A percentile compares a stretch with the other conserved stretches of the same genome.
Evolutionary conservation across 176 grass and related monocot species (phyloP).

Genomic region (Aegilops umbellulata): DNA sequence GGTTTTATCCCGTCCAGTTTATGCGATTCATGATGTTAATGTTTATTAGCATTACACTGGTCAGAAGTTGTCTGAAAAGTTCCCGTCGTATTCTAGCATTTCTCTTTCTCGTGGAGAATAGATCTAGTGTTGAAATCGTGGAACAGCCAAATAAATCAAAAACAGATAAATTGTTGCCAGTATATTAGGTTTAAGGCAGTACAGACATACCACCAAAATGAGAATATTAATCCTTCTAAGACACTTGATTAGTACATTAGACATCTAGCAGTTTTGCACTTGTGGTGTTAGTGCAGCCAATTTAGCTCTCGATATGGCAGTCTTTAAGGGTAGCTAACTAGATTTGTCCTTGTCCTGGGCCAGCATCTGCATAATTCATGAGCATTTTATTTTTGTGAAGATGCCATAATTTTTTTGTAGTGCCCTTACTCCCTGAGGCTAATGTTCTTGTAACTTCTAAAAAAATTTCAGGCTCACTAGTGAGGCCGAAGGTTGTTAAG

Average conservation of each 20-base stretch:
- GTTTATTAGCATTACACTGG: not conserved
- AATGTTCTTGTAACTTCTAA: not conserved
- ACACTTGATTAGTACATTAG: not conserved
- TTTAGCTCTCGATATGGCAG: not conserved
- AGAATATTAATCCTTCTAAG: not conserved
- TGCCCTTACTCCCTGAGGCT: not conserved
- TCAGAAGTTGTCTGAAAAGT: not conserved
- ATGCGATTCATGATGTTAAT: not conserved
- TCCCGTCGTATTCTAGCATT: not conserved
- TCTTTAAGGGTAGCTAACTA: not conserved
- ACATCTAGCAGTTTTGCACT: not conserved
- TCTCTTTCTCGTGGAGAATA: not conserved
- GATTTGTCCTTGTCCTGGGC: not conserved
- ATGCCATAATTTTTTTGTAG: not conserved
- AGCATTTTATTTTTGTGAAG: not conserved
- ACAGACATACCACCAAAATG: not conserved
- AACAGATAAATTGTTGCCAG: not conserved
- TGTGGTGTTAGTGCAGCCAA: not conserved
- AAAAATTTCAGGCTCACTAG: slow-evolving; percentile 77
- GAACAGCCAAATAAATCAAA: not conserved
- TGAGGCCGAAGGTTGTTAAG: slow-evolving; percentile 96
- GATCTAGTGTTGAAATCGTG: not conserved
- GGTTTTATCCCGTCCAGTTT: not conserved
- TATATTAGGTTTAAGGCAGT: not conserved
- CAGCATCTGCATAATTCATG: not conserved